Evolutionary conservation across 2,329 filamentous ascomycete species (phyloP).

Genomic region (Hortaea werneckii): DNA sequence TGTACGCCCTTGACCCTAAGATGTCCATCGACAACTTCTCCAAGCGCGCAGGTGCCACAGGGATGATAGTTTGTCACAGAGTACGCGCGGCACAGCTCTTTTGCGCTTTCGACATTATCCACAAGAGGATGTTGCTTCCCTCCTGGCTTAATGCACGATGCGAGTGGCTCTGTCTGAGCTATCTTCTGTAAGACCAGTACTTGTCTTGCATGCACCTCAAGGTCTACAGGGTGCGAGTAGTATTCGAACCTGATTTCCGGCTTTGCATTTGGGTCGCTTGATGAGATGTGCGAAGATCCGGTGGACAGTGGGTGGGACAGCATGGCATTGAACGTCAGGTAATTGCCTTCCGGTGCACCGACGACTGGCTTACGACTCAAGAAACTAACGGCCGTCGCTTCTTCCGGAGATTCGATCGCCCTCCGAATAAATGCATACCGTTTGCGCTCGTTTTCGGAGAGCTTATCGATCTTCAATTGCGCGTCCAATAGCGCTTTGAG

Average conservation of each 20-base stretch:
- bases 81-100: slow-evolving; percentile 7
- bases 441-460: slow-evolving; percentile 2
- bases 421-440: slow-evolving; percentile 9
- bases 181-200: slow-evolving; percentile 29
- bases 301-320: slow-evolving; percentile 18
- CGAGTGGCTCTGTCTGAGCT: slow-evolving; percentile 31
- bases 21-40: slow-evolving; percentile 29
- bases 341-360: slow-evolving; percentile 10
- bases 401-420: slow-evolving; percentile 8
- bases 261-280: slow-evolving; percentile 6
- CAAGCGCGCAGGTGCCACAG: slow-evolving; percentile 32
- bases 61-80: slow-evolving; percentile 28
- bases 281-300: slow-evolving; percentile 19
- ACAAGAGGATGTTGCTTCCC: slow-evolving; percentile 8
- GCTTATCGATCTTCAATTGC: not conserved
- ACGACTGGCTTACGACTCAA: slow-evolving; percentile 7
- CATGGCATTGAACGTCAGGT: slow-evolving; percentile 6
- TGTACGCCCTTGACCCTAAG: slow-evolving; percentile 29
- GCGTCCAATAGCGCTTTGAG: not conserved
- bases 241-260: slow-evolving; percentile 21
- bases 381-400: slow-evolving; percentile 14
- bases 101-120: slow-evolving; percentile 12
- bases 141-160: slow-evolving; percentile 11
- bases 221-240: slow-evolving; percentile 21
- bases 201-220: slow-evolving; percentile 11